phyloP scores from a whole-genome alignment of 208 protist genomes.

The Entamoeba invadens region DNA sequence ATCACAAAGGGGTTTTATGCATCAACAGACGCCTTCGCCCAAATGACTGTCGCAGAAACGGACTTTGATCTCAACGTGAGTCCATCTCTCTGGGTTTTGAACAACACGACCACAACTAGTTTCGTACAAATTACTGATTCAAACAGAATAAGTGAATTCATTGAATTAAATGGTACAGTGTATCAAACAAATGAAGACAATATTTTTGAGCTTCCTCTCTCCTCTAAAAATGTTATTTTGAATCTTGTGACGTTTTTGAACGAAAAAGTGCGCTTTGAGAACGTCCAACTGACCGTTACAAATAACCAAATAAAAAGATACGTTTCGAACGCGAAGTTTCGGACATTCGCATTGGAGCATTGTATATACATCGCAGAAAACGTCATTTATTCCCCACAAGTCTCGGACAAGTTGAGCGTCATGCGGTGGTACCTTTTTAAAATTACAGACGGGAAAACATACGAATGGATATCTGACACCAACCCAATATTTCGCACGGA shows the following conservation, averaged over 20 bases:
- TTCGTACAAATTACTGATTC: not conserved
- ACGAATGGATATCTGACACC: too few species aligned
- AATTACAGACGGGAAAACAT: too few species aligned
- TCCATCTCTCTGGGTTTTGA: not conserved
- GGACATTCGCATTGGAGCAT: too few species aligned
- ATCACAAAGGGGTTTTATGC: not conserved
- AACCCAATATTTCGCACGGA: too few species aligned
- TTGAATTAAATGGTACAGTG: not conserved
- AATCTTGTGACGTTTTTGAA: not conserved
- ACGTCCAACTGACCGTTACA: too few species aligned
- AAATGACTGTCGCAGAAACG: not conserved
- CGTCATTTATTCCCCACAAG: too few species aligned
- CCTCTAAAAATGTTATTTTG: too few species aligned
- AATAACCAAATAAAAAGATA: too few species aligned
- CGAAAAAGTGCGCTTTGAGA: not conserved
- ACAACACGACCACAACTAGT: not conserved
- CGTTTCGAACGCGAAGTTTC: too few species aligned
- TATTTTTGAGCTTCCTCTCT: not conserved
- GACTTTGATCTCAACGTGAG: not conserved
- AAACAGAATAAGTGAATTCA: not conserved
- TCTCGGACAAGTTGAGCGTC: too few species aligned
- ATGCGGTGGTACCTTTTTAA: too few species aligned
- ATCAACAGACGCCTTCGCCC: not conserved
- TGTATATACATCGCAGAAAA: too few species aligned
- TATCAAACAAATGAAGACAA: not conserved